A percentile compares a stretch with the other conserved stretches of the same genome.
These are phyloP conservation scores for Penicillium atrosanguineum DNA, from an alignment of 495 filamentous ascomycete genomes.

Conservation along the genomic window DNA sequence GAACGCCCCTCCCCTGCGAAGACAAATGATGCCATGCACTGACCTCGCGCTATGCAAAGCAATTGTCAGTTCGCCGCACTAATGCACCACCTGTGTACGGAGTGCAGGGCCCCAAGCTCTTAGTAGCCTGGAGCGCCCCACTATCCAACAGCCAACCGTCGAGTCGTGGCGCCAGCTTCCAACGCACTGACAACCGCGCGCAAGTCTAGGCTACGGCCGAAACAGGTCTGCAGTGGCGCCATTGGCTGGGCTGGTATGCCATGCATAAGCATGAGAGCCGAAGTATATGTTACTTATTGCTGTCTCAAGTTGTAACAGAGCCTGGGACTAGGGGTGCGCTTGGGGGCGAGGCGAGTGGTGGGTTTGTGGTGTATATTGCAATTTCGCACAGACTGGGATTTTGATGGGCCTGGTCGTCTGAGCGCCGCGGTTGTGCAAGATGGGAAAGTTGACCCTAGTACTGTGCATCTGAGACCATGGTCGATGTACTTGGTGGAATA, in stretches of 20 bases:
- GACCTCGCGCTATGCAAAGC: constrained; percentile 20
- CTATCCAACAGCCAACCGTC: constrained; percentile 13
- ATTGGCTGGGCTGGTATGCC: constrained; percentile 13
- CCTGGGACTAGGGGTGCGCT: no score
- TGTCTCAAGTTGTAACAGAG: neutral
- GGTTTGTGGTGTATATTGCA: neutral
- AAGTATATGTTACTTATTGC: constrained; percentile 7
- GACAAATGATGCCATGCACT: constrained; percentile 6
- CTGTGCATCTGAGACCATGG: neutral
- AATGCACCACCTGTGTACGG: constrained; percentile 24
- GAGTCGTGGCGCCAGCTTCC: constrained; percentile 19
- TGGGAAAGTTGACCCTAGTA: neutral
- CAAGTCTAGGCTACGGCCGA: constrained; percentile 23
- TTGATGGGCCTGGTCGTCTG: constrained; percentile 14
- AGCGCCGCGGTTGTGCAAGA: constrained; percentile 1
- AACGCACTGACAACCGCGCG: constrained; percentile 27
- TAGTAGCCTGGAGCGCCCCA: constrained; percentile 13
- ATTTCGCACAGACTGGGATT: constrained; percentile 12
- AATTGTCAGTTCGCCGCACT: constrained; percentile 30
- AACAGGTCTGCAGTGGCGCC: neutral
- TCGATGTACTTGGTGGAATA: neutral
- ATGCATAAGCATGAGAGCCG: constrained; percentile 12
- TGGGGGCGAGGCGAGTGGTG: neutral
- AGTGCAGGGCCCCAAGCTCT: constrained; percentile 17
- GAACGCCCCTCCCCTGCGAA: neutral